Percentiles rank a stretch among this genome's conserved stretches.
phyloP scores from a whole-genome alignment of 768 basidiomycete genomes.

The Auriculariales sp. region DNA sequence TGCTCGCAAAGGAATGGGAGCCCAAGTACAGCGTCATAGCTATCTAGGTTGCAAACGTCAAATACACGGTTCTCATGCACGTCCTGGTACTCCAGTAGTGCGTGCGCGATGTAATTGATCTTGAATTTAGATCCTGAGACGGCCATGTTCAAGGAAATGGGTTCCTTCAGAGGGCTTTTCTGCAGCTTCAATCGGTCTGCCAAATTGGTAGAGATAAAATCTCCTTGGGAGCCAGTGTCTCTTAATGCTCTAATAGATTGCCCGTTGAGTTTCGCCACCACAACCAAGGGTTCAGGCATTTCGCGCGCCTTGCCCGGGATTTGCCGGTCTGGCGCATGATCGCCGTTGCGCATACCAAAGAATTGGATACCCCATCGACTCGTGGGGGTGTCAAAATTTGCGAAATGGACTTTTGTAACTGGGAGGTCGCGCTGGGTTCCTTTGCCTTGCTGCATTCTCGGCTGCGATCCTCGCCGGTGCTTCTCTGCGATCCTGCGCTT shows the following conservation, averaged over 20 bases:
- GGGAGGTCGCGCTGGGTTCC: too few relatives aligned
- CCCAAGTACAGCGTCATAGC: conserved; percentile 26
- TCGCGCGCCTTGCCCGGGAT: too few relatives aligned
- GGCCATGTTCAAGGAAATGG: conserved; percentile 23
- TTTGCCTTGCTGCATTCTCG: too few relatives aligned
- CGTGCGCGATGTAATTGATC: conserved; percentile 17
- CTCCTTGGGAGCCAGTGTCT: conserved; percentile 24
- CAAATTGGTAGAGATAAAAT: conserved; percentile 24
- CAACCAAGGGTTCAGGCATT: conserved; percentile 20
- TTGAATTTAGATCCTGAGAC: conserved; percentile 26
- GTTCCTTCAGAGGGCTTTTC: conserved; percentile 14
- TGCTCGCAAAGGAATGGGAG: conserved; percentile 22
- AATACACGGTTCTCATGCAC: conserved; percentile 19
- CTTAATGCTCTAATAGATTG: conserved; percentile 19
- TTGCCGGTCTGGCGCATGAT: too few relatives aligned
- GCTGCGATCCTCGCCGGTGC: too few relatives aligned
- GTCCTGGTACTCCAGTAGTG: conserved; percentile 18
- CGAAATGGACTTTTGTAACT: too few relatives aligned
- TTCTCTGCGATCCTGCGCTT: too few relatives aligned
- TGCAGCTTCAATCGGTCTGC: conserved; percentile 22
- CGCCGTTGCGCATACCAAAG: too few relatives aligned
- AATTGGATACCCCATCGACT: too few relatives aligned
- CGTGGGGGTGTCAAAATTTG: too few relatives aligned
- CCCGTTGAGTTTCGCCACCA: conserved; percentile 19
- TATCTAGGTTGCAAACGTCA: conserved; percentile 23